Conservation (phyloP, 441 rosid genomes). For the Pelargonium australe region DNA sequence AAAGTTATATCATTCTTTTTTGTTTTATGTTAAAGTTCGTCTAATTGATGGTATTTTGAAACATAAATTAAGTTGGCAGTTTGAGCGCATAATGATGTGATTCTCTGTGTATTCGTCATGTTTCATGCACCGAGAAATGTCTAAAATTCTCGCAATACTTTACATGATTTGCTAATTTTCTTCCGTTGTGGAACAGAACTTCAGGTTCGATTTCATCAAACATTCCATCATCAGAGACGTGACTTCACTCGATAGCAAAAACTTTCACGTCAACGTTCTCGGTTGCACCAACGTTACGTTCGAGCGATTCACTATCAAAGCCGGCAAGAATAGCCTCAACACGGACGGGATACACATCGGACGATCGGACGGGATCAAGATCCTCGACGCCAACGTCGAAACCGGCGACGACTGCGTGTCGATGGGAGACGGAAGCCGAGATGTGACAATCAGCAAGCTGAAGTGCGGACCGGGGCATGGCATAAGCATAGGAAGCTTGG, state of each 20-base stretch:
- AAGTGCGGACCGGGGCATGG: slow-evolving; percentile 32
- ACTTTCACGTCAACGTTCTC: slow-evolving; percentile 40
- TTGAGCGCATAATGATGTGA: too few species aligned
- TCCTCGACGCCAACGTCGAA: slow-evolving; percentile 23
- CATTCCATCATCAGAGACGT: slow-evolving; percentile 31
- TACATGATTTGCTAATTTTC: neutral
- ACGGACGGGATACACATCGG: slow-evolving; percentile 65
- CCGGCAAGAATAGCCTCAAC: slow-evolving; percentile 40
- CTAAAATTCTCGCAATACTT: too few species aligned
- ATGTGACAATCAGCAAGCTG: slow-evolving; percentile 4
- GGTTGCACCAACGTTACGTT: slow-evolving; percentile 39
- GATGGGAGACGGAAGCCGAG: slow-evolving; percentile 21
- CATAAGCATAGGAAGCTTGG: slow-evolving; percentile 33
- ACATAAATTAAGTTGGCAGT: too few species aligned
- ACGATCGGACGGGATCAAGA: slow-evolving; percentile 27
- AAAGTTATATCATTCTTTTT: too few species aligned
- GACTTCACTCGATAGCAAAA: slow-evolving; percentile 41
- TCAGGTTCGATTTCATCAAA: slow-evolving; percentile 32
- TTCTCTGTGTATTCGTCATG: too few species aligned
- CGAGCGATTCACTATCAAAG: slow-evolving; percentile 21
- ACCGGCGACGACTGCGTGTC: slow-evolving; percentile 34
- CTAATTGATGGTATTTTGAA: too few species aligned
- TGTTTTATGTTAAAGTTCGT: neutral
- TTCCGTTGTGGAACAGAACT: slow-evolving; percentile 27
- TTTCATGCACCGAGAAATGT: too few species aligned